These are phyloP conservation scores for Ascochyta koolunga DNA, from an alignment of 2,329 filamentous ascomycete species.

Conservation along the genomic window DNA sequence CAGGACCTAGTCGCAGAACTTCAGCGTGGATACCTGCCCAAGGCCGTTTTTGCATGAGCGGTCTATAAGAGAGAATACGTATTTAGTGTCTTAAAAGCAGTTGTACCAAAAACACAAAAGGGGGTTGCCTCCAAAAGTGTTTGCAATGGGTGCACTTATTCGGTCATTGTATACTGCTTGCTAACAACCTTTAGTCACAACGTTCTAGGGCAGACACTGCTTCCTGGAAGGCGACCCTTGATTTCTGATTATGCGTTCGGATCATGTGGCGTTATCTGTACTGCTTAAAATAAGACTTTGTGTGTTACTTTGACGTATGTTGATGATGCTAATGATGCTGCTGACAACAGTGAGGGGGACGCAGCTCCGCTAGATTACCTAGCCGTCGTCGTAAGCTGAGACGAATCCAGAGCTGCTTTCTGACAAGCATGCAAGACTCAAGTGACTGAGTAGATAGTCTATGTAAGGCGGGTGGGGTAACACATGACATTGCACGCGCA, in stretches of 20 bases:
- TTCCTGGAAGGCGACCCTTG: neutral
- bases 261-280: neutral
- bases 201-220: neutral
- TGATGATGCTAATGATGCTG: neutral
- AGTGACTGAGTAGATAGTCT: neutral
- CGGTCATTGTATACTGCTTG: neutral
- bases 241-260: neutral
- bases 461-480: constrained; percentile 5
- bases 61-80: neutral
- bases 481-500: constrained; percentile 11
- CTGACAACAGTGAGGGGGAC: neutral
- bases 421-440: neutral
- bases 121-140: neutral
- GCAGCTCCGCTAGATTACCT: neutral
- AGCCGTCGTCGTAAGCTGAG: constrained; percentile 8
- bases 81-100: neutral
- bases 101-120: too few relatives aligned
- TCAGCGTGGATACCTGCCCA: constrained; percentile 10
- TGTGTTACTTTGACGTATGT: neutral
- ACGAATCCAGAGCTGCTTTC: neutral
- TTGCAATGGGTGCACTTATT: neutral
- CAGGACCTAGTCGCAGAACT: constrained; percentile 16
- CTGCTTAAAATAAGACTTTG: neutral
- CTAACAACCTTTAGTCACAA: neutral
- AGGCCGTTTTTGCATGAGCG: constrained; percentile 10